Conservation (phyloP, 148 eudicot species). For the Arbutus unedo region DNA sequence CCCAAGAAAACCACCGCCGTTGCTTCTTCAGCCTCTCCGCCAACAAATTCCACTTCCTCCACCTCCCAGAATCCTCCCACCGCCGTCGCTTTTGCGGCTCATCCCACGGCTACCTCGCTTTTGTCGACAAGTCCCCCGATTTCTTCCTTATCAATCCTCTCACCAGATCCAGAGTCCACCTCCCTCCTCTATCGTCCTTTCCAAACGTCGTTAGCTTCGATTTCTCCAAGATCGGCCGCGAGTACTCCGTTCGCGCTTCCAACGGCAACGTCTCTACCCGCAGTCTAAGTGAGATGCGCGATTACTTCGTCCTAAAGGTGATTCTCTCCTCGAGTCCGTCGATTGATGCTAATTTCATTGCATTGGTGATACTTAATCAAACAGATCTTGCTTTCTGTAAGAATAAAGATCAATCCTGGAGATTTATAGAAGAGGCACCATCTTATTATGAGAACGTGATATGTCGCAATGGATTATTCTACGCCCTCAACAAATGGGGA, state of each 20-base stretch:
- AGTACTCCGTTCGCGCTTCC: slow-evolving; percentile 37
- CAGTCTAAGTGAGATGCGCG: slow-evolving; percentile 54
- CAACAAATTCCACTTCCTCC: slow-evolving; percentile 32
- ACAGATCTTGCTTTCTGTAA: slow-evolving; percentile 55
- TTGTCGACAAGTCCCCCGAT: slow-evolving; percentile 44
- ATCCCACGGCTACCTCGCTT: slow-evolving; percentile 52
- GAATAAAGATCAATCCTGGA: slow-evolving; percentile 48
- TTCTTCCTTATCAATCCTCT: slow-evolving; percentile 59
- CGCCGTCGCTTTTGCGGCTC: slow-evolving; percentile 61
- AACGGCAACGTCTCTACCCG: slow-evolving; percentile 21
- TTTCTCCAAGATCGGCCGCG: slow-evolving; percentile 49
- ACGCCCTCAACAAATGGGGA: slow-evolving; percentile 57
- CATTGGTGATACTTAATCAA: slow-evolving; percentile 41
- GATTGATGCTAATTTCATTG: slow-evolving; percentile 25
- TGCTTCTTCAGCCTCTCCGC: slow-evolving; percentile 37
- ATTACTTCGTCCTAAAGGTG: slow-evolving; percentile 49
- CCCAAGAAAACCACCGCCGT: too few species aligned
- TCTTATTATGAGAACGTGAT: slow-evolving; percentile 61
- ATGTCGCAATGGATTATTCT: slow-evolving; percentile 41
- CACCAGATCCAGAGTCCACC: slow-evolving; percentile 32
- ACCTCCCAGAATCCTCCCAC: slow-evolving; percentile 37
- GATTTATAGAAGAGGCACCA: slow-evolving; percentile 30
- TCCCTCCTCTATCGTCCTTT: slow-evolving; percentile 56
- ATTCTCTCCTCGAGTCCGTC: slow-evolving; percentile 56
- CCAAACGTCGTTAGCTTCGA: slow-evolving; percentile 54